Evolutionary conservation across 306 rosid genomes (phyloP).

Genomic region (Quercus wislizeni): DNA sequence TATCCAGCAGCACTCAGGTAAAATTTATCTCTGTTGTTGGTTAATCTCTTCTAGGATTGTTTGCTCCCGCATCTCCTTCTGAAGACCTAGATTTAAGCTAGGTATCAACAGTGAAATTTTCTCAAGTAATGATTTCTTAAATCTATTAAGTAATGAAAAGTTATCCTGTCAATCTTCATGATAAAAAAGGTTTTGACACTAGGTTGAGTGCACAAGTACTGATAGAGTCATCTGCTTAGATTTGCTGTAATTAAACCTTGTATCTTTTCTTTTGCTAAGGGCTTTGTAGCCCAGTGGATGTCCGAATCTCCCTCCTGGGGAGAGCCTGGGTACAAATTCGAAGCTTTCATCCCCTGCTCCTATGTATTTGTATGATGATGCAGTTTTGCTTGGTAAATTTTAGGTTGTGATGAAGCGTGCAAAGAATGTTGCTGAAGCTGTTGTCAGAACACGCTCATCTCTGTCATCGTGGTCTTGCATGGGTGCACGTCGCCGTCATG

Average conservation of each 20-base stretch:
- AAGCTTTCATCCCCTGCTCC: background rate
- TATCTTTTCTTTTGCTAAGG: background rate
- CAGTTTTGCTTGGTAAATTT: conserved; percentile 21
- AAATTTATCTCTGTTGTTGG: conserved; percentile 10
- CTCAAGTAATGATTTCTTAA: background rate
- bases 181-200: background rate
- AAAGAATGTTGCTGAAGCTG: conserved; percentile 90
- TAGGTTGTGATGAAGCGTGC: conserved; percentile 95
- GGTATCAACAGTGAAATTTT: background rate
- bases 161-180: background rate
- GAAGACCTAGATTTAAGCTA: background rate
- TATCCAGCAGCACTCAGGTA: conserved; percentile 93
- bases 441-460: conserved; percentile 86
- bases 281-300: too few species aligned
- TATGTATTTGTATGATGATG: conserved; percentile 1
- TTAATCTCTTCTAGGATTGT: background rate
- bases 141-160: background rate
- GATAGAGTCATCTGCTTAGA: background rate
- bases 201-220: background rate
- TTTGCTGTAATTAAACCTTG: background rate
- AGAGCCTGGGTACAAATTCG: too few species aligned
- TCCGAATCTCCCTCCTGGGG: too few species aligned
- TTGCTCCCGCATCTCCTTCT: background rate
- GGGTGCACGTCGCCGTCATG: conserved; percentile 84
- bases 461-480: conserved; percentile 95